phyloP scores from a whole-genome alignment of 2,329 filamentous ascomycete genomes.

The Sporothrix sp. region DNA sequence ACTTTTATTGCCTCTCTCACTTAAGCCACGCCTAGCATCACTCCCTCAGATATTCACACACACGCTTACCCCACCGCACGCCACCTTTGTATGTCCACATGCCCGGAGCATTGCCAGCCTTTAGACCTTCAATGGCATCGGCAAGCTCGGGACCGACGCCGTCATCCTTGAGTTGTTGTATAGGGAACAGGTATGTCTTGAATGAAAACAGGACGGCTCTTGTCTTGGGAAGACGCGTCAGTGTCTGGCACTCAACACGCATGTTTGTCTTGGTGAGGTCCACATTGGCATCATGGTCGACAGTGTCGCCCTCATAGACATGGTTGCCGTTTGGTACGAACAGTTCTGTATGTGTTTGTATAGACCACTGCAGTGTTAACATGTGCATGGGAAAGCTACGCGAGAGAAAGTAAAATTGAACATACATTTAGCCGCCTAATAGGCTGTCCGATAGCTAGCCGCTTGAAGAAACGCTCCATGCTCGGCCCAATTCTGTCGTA shows the following conservation, averaged over 20 bases:
- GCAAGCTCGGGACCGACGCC: constrained; percentile 37
- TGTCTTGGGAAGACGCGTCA: constrained; percentile 39
- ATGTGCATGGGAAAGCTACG: neutral
- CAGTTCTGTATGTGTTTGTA: constrained; percentile 35
- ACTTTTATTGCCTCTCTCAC: neutral
- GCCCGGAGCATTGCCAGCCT: constrained; percentile 39
- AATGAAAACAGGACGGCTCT: constrained; percentile 43
- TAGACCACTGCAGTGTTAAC: constrained; percentile 34
- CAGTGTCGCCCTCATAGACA: constrained; percentile 25
- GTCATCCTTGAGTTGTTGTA: constrained; percentile 39
- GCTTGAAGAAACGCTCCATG: constrained; percentile 45
- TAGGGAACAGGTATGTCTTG: constrained; percentile 44
- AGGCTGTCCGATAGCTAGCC: constrained; percentile 37
- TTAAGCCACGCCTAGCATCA: constrained; percentile 15
- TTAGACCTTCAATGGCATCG: constrained; percentile 43
- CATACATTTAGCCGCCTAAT: constrained; percentile 42
- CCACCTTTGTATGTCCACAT: constrained; percentile 46
- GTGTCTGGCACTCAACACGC: constrained; percentile 42
- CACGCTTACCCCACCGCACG: constrained; percentile 36
- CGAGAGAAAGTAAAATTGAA: constrained; percentile 1
- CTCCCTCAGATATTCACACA: constrained; percentile 37
- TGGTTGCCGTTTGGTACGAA: constrained; percentile 32
- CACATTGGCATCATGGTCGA: constrained; percentile 28
- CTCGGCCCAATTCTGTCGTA: constrained; percentile 45
- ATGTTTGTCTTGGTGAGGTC: constrained; percentile 32